Percentiles rank a stretch among this genome's conserved stretches.
Evolutionary conservation across 805 yeast genomes (phyloP).

Genomic region (Cyberlindnera maclurae): DNA sequence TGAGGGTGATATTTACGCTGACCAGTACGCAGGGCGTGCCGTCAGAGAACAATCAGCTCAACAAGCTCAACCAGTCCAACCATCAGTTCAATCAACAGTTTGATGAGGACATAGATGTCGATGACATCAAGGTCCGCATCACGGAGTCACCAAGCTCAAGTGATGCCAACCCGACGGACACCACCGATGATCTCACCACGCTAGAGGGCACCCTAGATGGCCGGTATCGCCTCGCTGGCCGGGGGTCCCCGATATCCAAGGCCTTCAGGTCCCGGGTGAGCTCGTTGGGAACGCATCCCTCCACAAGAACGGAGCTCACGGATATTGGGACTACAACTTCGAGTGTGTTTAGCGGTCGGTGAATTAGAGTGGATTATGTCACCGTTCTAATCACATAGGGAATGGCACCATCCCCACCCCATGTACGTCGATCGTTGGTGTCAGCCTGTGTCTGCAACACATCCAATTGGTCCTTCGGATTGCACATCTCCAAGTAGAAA

Average conservation of each 20-base stretch:
- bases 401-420: no score
- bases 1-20: slow-evolving; percentile 18
- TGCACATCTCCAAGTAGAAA: slow-evolving; percentile 39
- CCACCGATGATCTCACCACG: no score
- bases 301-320: slow-evolving; percentile 1
- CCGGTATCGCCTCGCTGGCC: no score
- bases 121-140: neutral
- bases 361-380: no score
- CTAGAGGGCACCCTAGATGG: neutral
- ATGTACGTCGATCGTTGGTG: no score
- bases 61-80: slow-evolving; percentile 3
- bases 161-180: slow-evolving; percentile 4
- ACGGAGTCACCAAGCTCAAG: slow-evolving; percentile 4
- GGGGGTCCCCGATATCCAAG: slow-evolving; percentile 11
- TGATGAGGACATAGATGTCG: neutral
- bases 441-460: slow-evolving; percentile 2
- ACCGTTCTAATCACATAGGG: no score
- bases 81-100: slow-evolving; percentile 1
- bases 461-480: slow-evolving; percentile 13
- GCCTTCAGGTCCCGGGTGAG: slow-evolving; percentile 17
- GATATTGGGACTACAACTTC: slow-evolving; percentile 4
- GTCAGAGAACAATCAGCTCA: neutral
- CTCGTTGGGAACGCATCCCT: slow-evolving; percentile 3
- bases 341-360: slow-evolving; percentile 13
- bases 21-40: slow-evolving; percentile 12